A percentile compares a stretch with the other conserved stretches of the same genome.
Evolutionary conservation across 2,329 filamentous ascomycete species (phyloP).

Genomic region (Atkinsonella hypoxylon): DNA sequence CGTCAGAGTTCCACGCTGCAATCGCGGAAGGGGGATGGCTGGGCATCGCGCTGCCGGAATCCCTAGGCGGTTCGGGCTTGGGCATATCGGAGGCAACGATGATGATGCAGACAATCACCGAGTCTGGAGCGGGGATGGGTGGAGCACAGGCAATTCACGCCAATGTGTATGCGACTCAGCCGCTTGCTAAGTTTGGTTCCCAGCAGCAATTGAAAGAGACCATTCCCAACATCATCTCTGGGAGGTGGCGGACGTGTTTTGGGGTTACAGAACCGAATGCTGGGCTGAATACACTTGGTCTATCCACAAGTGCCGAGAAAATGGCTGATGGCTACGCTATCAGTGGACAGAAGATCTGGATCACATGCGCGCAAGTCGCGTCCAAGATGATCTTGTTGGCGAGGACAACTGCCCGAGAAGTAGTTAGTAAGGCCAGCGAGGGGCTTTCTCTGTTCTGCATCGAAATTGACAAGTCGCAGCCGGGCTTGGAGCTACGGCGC

Average conservation of each 20-base stretch:
- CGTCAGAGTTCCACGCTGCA: conserved; percentile 62
- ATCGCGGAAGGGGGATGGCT: conserved; percentile 69
- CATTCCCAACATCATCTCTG: conserved; percentile 59
- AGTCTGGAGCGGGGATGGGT: conserved; percentile 70
- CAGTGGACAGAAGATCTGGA: conserved; percentile 80
- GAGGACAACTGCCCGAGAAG: conserved; percentile 57
- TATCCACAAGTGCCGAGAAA: conserved; percentile 50
- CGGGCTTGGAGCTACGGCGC: conserved; percentile 51
- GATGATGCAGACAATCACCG: conserved; percentile 76
- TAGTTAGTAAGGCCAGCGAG: conserved; percentile 58
- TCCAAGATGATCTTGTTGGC: conserved; percentile 74
- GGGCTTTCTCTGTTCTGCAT: conserved; percentile 74
- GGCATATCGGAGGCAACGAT: conserved; percentile 74
- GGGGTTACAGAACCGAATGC: conserved; percentile 78
- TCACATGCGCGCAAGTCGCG: conserved; percentile 72
- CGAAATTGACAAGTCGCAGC: conserved; percentile 46
- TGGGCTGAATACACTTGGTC: conserved; percentile 63
- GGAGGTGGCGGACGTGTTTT: conserved; percentile 63
- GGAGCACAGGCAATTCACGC: conserved; percentile 51
- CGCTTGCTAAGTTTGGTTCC: conserved; percentile 60
- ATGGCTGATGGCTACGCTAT: conserved; percentile 50
- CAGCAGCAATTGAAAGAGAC: conserved; percentile 49
- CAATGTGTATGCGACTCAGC: conserved; percentile 66
- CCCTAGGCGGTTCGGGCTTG: conserved; percentile 60
- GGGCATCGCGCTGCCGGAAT: conserved; percentile 66